These are phyloP conservation scores for Acanthamoeba divionensis DNA, from an alignment of 208 protist species.

Conservation along the genomic window DNA sequence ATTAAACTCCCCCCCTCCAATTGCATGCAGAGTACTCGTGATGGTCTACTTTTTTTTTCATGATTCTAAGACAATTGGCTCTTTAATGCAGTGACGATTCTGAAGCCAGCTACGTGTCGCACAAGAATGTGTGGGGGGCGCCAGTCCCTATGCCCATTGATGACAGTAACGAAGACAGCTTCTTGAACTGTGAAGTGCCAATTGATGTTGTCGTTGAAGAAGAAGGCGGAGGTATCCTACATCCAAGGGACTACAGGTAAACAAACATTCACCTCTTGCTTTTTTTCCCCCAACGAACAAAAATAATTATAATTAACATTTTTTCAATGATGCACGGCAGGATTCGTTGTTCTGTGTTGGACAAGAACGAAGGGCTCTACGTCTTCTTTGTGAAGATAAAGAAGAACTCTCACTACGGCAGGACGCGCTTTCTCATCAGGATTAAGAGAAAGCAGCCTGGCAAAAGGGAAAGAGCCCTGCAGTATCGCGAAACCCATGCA, in stretches of 20 bases:
- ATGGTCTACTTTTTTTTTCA: too few relatives aligned
- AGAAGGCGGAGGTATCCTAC: slow-evolving; percentile 18
- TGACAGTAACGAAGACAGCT: not conserved
- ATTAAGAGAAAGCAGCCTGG: slow-evolving; percentile 14
- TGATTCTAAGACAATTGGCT: not conserved
- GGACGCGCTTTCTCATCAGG: slow-evolving; percentile 50
- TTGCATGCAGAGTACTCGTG: too few relatives aligned
- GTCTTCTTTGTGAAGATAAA: slow-evolving; percentile 56
- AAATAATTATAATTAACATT: not conserved
- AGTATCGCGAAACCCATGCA: not conserved
- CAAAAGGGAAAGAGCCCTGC: not conserved
- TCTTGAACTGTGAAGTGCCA: slow-evolving; percentile 8
- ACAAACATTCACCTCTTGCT: not conserved
- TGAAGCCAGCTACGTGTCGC: not conserved
- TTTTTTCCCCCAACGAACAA: not conserved
- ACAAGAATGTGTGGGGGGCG: slow-evolving; percentile 37
- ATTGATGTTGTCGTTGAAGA: slow-evolving; percentile 45
- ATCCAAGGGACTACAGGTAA: slow-evolving; percentile 32
- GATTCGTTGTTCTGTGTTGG: not conserved
- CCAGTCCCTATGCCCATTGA: slow-evolving; percentile 32
- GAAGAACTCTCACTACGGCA: slow-evolving; percentile 44
- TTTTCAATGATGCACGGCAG: not conserved
- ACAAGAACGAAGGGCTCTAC: slow-evolving; percentile 49
- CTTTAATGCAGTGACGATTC: not conserved
- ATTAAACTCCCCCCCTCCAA: not conserved